These are phyloP conservation scores for Rhizophlyctis rosea DNA, from an alignment of 192 early-diverging fungal genomes.

Conservation along the genomic window DNA sequence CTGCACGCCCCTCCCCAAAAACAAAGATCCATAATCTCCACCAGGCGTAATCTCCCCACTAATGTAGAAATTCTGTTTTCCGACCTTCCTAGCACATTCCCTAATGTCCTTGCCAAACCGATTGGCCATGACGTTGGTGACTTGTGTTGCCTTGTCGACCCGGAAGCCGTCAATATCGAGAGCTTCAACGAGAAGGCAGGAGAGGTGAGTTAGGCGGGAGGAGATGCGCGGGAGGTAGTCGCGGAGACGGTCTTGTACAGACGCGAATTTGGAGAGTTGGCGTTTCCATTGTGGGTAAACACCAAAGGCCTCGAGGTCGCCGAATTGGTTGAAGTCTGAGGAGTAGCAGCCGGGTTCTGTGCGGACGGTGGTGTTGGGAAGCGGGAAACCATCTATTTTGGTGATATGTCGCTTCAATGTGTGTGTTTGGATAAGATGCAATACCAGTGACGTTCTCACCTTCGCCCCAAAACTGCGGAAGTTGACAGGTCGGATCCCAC, in stretches of 20 bases:
- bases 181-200: slow-evolving; percentile 9
- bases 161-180: slow-evolving; percentile 19
- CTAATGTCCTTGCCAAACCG: neutral
- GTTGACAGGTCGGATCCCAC: slow-evolving; percentile 9
- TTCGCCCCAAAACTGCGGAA: slow-evolving; percentile 6
- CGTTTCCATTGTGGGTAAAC: neutral
- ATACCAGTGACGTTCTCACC: neutral
- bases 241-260: slow-evolving; percentile 18
- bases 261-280: slow-evolving; percentile 12
- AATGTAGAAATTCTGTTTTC: slow-evolving; percentile 7
- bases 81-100: slow-evolving; percentile 1
- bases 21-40: neutral
- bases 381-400: neutral
- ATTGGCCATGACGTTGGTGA: neutral
- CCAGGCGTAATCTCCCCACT: slow-evolving; percentile 1
- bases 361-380: neutral
- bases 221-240: slow-evolving; percentile 8
- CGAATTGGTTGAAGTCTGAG: slow-evolving; percentile 13
- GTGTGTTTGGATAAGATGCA: neutral
- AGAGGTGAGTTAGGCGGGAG: neutral
- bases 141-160: slow-evolving; percentile 12
- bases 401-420: too few species aligned
- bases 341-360: slow-evolving; percentile 10
- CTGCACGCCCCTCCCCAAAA: slow-evolving; percentile 1
- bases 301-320: slow-evolving; percentile 19